Evolutionary conservation across 176 grass and related monocot genomes (phyloP).

Genomic region (Oryza longistaminata): DNA sequence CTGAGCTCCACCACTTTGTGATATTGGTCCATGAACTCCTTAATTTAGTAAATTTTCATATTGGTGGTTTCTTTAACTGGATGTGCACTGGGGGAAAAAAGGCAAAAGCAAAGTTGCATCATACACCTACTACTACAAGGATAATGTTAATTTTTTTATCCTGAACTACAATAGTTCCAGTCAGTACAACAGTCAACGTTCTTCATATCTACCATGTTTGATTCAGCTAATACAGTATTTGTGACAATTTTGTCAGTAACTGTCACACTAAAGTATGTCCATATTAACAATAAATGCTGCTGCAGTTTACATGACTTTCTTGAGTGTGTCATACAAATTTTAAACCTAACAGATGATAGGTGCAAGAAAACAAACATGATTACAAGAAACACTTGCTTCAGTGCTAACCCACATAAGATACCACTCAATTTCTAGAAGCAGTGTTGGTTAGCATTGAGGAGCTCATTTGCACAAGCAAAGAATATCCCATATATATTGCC

Average conservation of each 20-base stretch:
- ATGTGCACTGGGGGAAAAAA: background rate
- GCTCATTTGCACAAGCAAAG: constrained; percentile 28
- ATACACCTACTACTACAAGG: background rate
- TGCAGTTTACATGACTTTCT: background rate
- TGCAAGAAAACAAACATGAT: background rate
- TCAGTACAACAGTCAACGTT: background rate
- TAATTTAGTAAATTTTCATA: background rate
- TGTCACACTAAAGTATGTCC: background rate
- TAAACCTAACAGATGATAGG: background rate
- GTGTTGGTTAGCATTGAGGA: background rate
- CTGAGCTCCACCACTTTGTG: background rate
- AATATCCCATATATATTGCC: constrained; percentile 29
- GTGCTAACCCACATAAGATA: background rate
- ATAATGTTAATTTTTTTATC: constrained; percentile 2
- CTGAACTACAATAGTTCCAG: background rate
- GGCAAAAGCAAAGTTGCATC: background rate
- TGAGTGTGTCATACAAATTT: background rate
- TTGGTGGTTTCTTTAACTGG: background rate
- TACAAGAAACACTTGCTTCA: background rate
- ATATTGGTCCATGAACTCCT: background rate
- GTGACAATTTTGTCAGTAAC: background rate
- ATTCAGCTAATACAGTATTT: background rate
- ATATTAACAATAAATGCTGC: no score
- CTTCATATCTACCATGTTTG: background rate
- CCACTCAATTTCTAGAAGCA: constrained; percentile 44